Percentiles rank a stretch among this genome's conserved stretches.
These are phyloP conservation scores for Kurtzmaniella natalensis DNA, from an alignment of 1,139 yeast genomes.

Conservation along the genomic window DNA sequence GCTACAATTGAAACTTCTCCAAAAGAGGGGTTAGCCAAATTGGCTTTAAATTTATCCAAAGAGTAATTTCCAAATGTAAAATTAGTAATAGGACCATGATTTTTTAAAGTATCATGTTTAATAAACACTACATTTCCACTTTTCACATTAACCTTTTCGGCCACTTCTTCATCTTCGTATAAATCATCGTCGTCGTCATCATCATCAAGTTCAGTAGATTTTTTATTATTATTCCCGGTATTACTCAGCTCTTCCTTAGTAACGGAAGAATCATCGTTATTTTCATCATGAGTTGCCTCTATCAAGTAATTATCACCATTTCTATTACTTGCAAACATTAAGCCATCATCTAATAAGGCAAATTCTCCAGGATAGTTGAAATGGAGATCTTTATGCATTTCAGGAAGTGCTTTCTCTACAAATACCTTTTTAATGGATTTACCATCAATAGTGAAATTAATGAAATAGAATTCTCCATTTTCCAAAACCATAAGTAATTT, in stretches of 20 bases:
- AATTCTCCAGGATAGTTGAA: conserved; percentile 30
- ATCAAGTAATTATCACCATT: conserved; percentile 35
- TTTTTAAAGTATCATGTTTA: conserved; percentile 52
- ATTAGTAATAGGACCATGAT: conserved; percentile 73
- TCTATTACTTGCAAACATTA: conserved; percentile 32
- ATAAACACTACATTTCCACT: conserved; percentile 35
- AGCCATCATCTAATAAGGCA: conserved; percentile 31
- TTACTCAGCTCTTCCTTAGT: conserved; percentile 3
- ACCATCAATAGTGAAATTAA: conserved; percentile 52
- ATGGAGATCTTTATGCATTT: conserved; percentile 17
- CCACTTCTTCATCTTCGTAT: conserved; percentile 26
- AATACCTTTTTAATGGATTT: conserved; percentile 36
- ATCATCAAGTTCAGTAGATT: conserved; percentile 11
- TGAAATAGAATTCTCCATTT: conserved; percentile 46
- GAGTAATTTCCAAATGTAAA: conserved; percentile 64
- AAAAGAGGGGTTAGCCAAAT: conserved; percentile 63
- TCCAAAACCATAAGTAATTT: conserved; percentile 51
- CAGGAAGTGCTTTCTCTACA: conserved; percentile 25
- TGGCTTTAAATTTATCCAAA: conserved; percentile 51
- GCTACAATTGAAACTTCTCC: conserved; percentile 65
- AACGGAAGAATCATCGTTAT: background rate
- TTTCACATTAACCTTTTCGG: conserved; percentile 19
- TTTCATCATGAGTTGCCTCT: conserved; percentile 23
- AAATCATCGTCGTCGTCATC: conserved; percentile 25
- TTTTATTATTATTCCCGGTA: conserved; percentile 6